Percentiles rank a stretch among this genome's conserved stretches.
These are phyloP conservation scores for Russula sp. DNA, from an alignment of 768 basidiomycete species.

Conservation along the genomic window DNA sequence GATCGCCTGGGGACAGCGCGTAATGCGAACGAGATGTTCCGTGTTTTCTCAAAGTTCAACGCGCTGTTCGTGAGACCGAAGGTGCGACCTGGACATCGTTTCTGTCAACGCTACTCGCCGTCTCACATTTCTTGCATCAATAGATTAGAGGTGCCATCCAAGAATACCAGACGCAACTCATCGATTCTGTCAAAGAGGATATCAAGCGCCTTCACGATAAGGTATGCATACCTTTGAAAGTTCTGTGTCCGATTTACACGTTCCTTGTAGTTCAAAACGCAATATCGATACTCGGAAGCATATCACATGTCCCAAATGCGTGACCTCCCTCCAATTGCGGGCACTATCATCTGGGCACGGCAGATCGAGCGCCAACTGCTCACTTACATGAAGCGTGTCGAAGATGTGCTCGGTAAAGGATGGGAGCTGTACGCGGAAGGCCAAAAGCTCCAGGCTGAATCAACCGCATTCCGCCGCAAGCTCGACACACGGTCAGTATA, in stretches of 20 bases:
- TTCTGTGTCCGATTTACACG: neutral
- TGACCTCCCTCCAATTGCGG: conserved; percentile 95
- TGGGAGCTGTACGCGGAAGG: conserved; percentile 99
- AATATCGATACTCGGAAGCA: conserved; percentile 92
- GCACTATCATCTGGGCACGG: conserved; percentile 98
- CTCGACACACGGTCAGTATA: conserved; percentile 91
- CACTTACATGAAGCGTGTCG: conserved; percentile 98
- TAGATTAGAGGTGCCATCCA: conserved; percentile 97
- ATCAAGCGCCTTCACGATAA: conserved; percentile 94
- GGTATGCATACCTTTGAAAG: conserved; percentile 33
- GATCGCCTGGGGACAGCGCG: conserved; percentile 91
- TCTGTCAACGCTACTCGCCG: neutral
- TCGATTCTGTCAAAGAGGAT: conserved; percentile 98
- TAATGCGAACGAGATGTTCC: conserved; percentile 99
- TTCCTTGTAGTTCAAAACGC: conserved; percentile 74
- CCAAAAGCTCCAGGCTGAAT: conserved; percentile 92
- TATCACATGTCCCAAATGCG: conserved; percentile 99
- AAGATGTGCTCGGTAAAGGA: conserved; percentile 95
- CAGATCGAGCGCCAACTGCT: conserved; percentile 96
- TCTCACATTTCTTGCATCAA: neutral
- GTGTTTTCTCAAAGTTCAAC: conserved; percentile 98
- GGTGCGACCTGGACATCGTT: conserved; percentile 39
- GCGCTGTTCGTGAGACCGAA: conserved; percentile 94
- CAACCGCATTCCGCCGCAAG: conserved; percentile 88
- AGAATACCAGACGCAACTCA: conserved; percentile 98